Percentiles rank a stretch among this genome's conserved stretches.
These are phyloP conservation scores for Petunia secreta DNA, from an alignment of 257 asterid genomes.

Conservation along the genomic window DNA sequence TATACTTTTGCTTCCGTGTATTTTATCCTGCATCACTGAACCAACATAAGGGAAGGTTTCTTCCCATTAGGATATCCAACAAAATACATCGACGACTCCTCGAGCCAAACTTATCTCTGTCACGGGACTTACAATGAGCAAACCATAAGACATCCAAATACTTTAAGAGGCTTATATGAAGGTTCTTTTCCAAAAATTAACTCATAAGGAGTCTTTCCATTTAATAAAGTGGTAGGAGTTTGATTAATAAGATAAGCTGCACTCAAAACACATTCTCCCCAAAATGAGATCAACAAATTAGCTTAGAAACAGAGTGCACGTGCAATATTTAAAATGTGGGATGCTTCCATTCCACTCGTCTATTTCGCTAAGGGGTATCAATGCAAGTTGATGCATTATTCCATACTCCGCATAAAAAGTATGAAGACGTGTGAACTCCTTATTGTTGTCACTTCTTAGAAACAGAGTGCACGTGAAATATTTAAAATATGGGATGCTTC, in stretches of 20 bases:
- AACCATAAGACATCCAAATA: constrained; percentile 15
- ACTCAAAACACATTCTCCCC: background rate
- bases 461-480: too few species aligned
- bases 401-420: background rate
- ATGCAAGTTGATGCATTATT: background rate
- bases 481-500: too few species aligned
- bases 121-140: background rate
- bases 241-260: background rate
- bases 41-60: constrained; percentile 8
- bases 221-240: background rate
- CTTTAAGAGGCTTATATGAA: too few species aligned
- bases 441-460: background rate
- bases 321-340: constrained; percentile 8
- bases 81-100: background rate
- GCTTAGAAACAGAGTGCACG: background rate
- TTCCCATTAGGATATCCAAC: constrained; percentile 13
- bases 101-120: background rate
- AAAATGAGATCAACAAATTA: background rate
- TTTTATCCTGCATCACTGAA: background rate
- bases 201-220: background rate
- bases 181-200: background rate
- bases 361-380: constrained; percentile 11
- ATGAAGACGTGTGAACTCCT: background rate
- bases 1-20: too few species aligned
- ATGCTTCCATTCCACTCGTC: constrained; percentile 24